Evolutionary conservation across 2,329 filamentous ascomycete genomes (phyloP).

Genomic region (Colletotrichum sidae): DNA sequence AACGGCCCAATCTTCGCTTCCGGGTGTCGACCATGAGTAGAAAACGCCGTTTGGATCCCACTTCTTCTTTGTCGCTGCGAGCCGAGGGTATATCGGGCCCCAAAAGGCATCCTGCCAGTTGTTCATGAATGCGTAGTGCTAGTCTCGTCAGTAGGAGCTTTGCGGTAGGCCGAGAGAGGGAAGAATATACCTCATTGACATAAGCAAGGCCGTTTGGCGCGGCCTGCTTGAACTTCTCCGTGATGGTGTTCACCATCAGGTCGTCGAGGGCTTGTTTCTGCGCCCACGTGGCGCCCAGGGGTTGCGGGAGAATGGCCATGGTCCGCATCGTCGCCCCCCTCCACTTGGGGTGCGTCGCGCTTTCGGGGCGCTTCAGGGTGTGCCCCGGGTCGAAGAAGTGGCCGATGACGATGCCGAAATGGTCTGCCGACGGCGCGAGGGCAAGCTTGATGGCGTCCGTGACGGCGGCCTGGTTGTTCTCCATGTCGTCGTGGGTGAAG

Average conservation of each 20-base stretch:
- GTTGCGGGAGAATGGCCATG: conserved; percentile 33
- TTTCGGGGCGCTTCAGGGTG: conserved; percentile 11
- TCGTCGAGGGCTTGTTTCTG: conserved; percentile 32
- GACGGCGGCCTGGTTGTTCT: conserved; percentile 21
- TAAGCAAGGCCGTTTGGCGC: conserved; percentile 32
- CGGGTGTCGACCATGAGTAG: conserved; percentile 45
- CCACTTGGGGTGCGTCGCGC: conserved; percentile 36
- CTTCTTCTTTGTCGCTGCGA: conserved; percentile 60
- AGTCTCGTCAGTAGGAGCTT: background rate
- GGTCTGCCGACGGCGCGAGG: conserved; percentile 4
- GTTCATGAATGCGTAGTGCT: conserved; percentile 38
- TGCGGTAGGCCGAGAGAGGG: too few species aligned
- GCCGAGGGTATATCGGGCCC: conserved; percentile 36
- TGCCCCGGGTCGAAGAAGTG: conserved; percentile 34
- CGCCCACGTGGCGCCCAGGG: conserved; percentile 32
- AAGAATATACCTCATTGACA: conserved; percentile 28
- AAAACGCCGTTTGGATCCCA: conserved; percentile 61
- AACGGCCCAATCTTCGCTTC: conserved; percentile 34
- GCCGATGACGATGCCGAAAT: conserved; percentile 31
- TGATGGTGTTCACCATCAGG: conserved; percentile 37
- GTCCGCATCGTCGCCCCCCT: conserved; percentile 32
- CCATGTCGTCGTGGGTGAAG: conserved; percentile 35
- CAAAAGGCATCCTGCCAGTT: conserved; percentile 38
- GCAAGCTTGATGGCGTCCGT: conserved; percentile 24
- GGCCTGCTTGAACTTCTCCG: conserved; percentile 32